Conservation (phyloP, 176 grass and related monocot species). For the Oryza officinalis region DNA sequence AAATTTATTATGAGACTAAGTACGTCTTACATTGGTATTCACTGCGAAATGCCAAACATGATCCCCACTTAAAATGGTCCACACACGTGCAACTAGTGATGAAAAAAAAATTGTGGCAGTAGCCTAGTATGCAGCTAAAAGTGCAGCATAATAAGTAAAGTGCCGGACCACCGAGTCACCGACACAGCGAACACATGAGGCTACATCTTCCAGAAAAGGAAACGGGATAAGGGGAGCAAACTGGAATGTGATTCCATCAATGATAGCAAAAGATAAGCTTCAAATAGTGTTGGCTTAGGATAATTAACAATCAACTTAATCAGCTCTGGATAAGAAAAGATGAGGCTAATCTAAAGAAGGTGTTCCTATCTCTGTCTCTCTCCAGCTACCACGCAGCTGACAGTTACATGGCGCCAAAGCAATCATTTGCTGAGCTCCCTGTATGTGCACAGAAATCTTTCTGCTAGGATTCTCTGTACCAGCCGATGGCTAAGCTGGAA, state of each 20-base stretch:
- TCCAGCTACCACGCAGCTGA: conserved; percentile 14
- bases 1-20: no score
- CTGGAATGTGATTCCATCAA: conserved; percentile 17
- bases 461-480: conserved; percentile 34
- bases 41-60: not conserved
- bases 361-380: not conserved
- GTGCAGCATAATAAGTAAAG: conserved; percentile 12
- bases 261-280: conserved; percentile 24
- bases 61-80: not conserved
- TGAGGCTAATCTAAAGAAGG: conserved; percentile 9
- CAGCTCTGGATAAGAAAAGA: conserved; percentile 8
- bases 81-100: not conserved
- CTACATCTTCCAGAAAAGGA: conserved; percentile 43
- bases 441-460: conserved; percentile 24
- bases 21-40: not conserved
- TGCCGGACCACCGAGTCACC: conserved; percentile 2
- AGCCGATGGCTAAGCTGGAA: not conserved
- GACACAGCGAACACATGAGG: not conserved
- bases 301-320: conserved; percentile 42
- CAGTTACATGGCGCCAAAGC: conserved; percentile 40
- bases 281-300: not conserved
- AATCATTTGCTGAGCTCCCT: conserved; percentile 48
- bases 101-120: not conserved
- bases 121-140: conserved; percentile 17
- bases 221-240: not conserved